Conservation (phyloP, 768 basidiomycete genomes). For the Tremella yokohamensis region DNA sequence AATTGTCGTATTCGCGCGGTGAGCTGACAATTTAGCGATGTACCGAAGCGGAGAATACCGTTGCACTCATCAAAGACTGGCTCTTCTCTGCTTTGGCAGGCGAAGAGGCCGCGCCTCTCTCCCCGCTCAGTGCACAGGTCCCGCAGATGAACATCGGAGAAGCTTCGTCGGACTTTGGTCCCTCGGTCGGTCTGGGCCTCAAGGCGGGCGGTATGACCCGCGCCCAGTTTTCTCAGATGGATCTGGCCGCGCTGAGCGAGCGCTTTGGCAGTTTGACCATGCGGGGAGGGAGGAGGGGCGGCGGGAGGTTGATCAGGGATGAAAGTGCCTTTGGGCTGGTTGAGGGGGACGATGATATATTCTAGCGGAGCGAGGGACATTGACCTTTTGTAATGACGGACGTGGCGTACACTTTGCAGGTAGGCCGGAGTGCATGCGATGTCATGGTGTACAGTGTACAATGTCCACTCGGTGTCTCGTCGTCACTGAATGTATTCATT, state of each 20-base stretch:
- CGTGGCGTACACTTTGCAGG: not conserved
- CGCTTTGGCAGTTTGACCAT: conserved; percentile 31
- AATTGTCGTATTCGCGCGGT: too few species aligned
- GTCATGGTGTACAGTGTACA: too few species aligned
- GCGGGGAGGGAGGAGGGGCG: conserved; percentile 14
- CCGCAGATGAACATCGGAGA: conserved; percentile 12
- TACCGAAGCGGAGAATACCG: conserved; percentile 27
- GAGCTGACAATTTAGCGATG: conserved; percentile 12
- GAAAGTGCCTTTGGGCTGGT: conserved; percentile 39
- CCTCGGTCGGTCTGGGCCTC: not conserved
- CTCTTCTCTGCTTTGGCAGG: conserved; percentile 16
- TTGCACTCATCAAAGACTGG: conserved; percentile 29
- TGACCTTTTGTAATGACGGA: not conserved
- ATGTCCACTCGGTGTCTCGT: too few species aligned
- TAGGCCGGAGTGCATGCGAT: too few species aligned
- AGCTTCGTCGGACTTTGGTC: conserved; percentile 27
- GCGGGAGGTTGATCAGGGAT: conserved; percentile 38
- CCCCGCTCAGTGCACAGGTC: not conserved
- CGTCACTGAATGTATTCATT: too few species aligned
- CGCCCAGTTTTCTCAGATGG: conserved; percentile 36
- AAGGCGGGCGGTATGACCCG: conserved; percentile 14
- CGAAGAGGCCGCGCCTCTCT: conserved; percentile 3
- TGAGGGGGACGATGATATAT: conserved; percentile 29
- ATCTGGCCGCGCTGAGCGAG: conserved; percentile 33
- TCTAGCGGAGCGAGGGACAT: not conserved